Evolutionary conservation across 352 stramenopile genomes (phyloP), one percentile per base, ranked within the genome.

Genomic region (Albugo candida): DNA sequence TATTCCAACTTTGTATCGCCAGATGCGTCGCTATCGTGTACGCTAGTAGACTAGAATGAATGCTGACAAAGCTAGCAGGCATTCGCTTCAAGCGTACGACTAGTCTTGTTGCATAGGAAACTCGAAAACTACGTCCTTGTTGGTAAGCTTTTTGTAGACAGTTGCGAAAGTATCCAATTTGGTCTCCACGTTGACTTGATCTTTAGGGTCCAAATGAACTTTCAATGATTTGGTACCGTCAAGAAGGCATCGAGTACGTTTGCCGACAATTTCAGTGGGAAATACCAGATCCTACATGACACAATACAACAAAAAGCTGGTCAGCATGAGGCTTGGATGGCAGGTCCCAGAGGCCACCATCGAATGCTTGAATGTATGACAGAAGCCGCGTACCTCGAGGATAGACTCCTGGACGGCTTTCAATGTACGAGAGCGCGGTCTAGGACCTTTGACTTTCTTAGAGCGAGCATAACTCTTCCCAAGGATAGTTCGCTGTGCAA

Each of bases 131-230:
- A 99, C 95, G 62, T 98, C 91, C 79, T 99, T 99, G 81, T 98
- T 98, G 63, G 95, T 99, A 54, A 99, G 83, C 83, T 98, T 98
- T 71, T 96, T 97, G 87, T 99, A 99, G 54, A 99, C 94, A 51
- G 84, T 92, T 54, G 92, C 81, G 64, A 98, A 99, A 21, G 95
- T 99, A 63, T 99, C 94, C n/a, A 97, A 83, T 75, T 98, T 97
- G 56, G 84, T 96, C 77, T 99, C 95, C 24, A 99, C 92, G 73
- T 98, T 98, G 45, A 96, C 91, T 69, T 98, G 85, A 65, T 99
- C 95, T 77, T 97, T 98, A 52, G 87, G 77, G 73, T 99, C 94
- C 46, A 99, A 73, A 64, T 93, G 97, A 45, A 99, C 92, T 73
- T 98, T 99, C 8, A 99, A 66, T 47, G 97, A 71, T 75, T 98